Conservation (phyloP, 148 eudicot species). For the Cornus suecica region DNA sequence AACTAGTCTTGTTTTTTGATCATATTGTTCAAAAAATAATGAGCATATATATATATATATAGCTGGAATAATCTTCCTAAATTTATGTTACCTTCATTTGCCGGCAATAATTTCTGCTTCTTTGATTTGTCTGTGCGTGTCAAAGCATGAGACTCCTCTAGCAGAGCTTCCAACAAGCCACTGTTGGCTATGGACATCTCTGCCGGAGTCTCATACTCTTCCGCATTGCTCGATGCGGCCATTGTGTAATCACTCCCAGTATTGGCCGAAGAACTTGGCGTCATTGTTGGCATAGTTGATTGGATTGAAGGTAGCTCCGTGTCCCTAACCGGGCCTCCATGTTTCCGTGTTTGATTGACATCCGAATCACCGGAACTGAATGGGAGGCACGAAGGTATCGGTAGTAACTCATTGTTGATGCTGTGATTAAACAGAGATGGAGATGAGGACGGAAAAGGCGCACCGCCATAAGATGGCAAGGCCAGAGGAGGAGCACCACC, state of each 20-base stretch:
- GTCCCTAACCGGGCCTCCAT: neutral
- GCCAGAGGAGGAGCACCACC: neutral
- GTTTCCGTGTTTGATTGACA: neutral
- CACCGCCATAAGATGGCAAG: slow-evolving; percentile 7
- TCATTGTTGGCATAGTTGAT: slow-evolving; percentile 15
- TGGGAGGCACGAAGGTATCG: neutral
- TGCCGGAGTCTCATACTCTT: slow-evolving; percentile 22
- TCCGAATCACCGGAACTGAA: slow-evolving; percentile 5
- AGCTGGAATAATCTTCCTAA: too few species aligned
- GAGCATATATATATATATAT: too few species aligned
- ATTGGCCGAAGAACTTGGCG: slow-evolving; percentile 15
- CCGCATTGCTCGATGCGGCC: slow-evolving; percentile 18
- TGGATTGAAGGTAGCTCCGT: slow-evolving; percentile 84
- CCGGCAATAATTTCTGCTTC: slow-evolving; percentile 9
- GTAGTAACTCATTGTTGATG: neutral
- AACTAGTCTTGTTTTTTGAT: too few species aligned
- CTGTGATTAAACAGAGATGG: neutral
- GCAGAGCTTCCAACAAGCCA: slow-evolving; percentile 70
- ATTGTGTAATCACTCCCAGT: slow-evolving; percentile 14
- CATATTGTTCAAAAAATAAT: too few species aligned
- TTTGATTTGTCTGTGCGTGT: slow-evolving; percentile 22
- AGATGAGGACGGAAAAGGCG: slow-evolving; percentile 12
- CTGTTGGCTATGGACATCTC: slow-evolving; percentile 35
- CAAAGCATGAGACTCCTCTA: slow-evolving; percentile 59
- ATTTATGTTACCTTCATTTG: slow-evolving; percentile 15